Percentiles rank a stretch among this genome's conserved stretches.
Evolutionary conservation across 306 rosid species (phyloP).

Genomic region (Trifolium fragiferum): DNA sequence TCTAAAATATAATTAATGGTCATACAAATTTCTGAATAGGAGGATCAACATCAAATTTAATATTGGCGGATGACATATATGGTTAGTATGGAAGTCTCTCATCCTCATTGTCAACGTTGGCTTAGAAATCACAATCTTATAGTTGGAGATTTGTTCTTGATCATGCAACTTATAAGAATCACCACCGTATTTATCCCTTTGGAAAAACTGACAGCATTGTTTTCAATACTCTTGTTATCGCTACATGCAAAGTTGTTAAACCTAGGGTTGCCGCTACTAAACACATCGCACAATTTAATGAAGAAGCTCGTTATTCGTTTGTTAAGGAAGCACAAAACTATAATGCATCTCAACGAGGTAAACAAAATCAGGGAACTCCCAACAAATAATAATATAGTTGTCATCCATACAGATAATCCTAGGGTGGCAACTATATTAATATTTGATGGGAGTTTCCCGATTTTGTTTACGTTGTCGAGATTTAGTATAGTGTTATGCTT

Average conservation of each 20-base stretch:
- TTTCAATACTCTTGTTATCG: constrained; percentile 89
- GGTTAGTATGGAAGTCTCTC: constrained; percentile 85
- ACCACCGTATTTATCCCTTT: constrained; percentile 85
- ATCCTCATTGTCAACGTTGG: too few relatives aligned
- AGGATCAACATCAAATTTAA: neutral
- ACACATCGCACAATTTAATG: constrained; percentile 93
- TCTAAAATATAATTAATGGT: too few relatives aligned
- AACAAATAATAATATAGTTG: constrained; percentile 74
- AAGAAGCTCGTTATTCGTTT: constrained; percentile 91
- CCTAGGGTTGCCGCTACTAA: constrained; percentile 94
- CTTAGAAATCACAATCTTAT: constrained; percentile 96
- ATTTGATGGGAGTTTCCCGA: constrained; percentile 84
- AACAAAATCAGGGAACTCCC: constrained; percentile 94
- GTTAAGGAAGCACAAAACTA: constrained; percentile 88
- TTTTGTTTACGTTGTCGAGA: constrained; percentile 98
- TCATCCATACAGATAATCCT: constrained; percentile 95
- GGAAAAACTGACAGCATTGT: constrained; percentile 98
- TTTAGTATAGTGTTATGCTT: constrained; percentile 89
- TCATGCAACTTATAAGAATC: constrained; percentile 79
- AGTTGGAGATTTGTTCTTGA: constrained; percentile 85
- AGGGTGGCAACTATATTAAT: constrained; percentile 81
- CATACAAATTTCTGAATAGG: too few relatives aligned
- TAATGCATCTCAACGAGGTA: constrained; percentile 97
- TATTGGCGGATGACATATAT: constrained; percentile 64
- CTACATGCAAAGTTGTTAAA: constrained; percentile 83